Conservation (phyloP, 306 rosid genomes). For the Castanopsis chinensis region DNA sequence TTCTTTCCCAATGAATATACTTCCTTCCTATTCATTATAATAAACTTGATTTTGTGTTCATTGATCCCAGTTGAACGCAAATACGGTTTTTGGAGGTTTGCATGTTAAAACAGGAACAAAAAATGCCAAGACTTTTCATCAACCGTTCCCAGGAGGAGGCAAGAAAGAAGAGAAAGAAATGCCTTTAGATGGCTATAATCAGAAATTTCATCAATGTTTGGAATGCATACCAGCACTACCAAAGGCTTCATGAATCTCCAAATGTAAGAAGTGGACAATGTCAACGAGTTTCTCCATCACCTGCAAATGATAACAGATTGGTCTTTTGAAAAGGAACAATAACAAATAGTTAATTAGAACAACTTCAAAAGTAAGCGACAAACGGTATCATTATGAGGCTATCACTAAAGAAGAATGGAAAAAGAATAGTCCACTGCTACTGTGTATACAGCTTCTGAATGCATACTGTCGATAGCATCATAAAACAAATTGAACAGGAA, state of each 20-base stretch:
- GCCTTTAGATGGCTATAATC: constrained; percentile 16
- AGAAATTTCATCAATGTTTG: constrained; percentile 20
- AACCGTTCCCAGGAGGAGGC: constrained; percentile 4
- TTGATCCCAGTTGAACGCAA: not conserved
- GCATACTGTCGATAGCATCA: constrained; percentile 6
- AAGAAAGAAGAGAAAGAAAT: not conserved
- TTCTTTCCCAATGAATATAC: not conserved
- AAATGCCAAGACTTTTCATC: not conserved
- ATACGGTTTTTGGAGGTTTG: not conserved
- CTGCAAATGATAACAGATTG: constrained; percentile 47
- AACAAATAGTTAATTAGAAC: constrained; percentile 10
- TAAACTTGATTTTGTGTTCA: not conserved
- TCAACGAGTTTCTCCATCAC: constrained; percentile 96
- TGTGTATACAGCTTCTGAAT: constrained; percentile 7
- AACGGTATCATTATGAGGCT: not conserved
- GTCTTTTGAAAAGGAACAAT: constrained; percentile 3
- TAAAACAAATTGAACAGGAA: not conserved
- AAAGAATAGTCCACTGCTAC: constrained; percentile 12
- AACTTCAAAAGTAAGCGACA: constrained; percentile 9
- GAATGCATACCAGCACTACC: constrained; percentile 78
- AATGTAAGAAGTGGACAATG: constrained; percentile 75
- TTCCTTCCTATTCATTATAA: not conserved
- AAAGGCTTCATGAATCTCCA: constrained; percentile 92
- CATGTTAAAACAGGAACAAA: not conserved
- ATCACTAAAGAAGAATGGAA: not conserved